These are phyloP conservation scores for Magnaporthiopsis incrustans DNA, from an alignment of 2,329 filamentous ascomycete species.

Conservation along the genomic window DNA sequence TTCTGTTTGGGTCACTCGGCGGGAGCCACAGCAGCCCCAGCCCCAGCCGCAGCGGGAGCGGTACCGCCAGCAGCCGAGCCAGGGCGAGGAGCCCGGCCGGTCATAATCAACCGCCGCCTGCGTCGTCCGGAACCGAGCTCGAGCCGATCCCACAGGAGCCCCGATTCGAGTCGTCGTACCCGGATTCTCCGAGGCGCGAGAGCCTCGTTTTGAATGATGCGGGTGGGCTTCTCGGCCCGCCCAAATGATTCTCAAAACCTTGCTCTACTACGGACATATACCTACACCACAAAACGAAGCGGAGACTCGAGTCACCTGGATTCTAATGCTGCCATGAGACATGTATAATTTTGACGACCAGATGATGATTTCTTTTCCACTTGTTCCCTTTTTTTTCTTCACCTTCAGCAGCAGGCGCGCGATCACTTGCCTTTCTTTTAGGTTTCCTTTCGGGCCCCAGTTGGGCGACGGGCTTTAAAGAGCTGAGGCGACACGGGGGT, in stretches of 20 bases:
- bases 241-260: neutral
- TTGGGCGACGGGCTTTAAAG: neutral
- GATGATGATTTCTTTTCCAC: neutral
- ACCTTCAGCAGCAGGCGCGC: neutral
- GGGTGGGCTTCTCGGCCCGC: neutral
- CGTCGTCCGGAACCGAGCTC: slow-evolving; percentile 31
- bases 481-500: neutral
- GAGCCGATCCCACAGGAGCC: slow-evolving; percentile 33
- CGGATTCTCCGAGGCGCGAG: neutral
- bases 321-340: neutral
- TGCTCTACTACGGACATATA: neutral
- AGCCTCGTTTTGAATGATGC: slow-evolving; percentile 2
- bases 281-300: neutral
- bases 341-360: neutral
- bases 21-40: neutral
- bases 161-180: slow-evolving; percentile 2
- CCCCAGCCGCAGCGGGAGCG: neutral
- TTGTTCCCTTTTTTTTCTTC: neutral
- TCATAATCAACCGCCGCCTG: slow-evolving; percentile 1
- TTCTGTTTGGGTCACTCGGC: slow-evolving; percentile 36
- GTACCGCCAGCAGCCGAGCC: neutral
- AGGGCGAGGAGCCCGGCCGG: slow-evolving; percentile 2
- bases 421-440: neutral
- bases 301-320: neutral
- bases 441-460: neutral